Evolutionary conservation across 306 rosid species (phyloP).

Genomic region (Gleditsia sinensis): DNA sequence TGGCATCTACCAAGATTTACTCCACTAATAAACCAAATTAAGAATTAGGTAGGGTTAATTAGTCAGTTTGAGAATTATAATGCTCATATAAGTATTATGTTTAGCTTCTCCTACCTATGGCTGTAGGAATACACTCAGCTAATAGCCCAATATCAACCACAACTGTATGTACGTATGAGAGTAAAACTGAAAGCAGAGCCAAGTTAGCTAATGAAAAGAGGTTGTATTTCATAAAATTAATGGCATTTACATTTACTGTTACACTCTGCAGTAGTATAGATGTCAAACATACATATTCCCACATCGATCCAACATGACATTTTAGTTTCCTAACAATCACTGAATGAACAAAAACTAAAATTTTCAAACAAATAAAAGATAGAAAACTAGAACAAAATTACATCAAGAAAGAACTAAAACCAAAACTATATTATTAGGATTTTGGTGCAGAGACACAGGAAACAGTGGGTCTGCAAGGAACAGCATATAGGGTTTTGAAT

Average conservation of each 20-base stretch:
- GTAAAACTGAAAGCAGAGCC: neutral
- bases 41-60: too few species aligned
- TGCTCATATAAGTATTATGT: too few species aligned
- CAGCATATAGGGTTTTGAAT: conserved; percentile 53
- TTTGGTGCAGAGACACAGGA: conserved; percentile 47
- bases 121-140: too few species aligned
- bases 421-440: too few species aligned
- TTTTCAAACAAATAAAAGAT: conserved; percentile 3
- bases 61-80: too few species aligned
- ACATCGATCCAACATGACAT: conserved; percentile 41
- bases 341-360: conserved; percentile 42
- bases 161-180: too few species aligned
- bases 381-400: neutral
- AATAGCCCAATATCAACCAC: too few species aligned
- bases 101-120: too few species aligned
- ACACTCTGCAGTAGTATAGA: conserved; percentile 49
- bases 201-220: neutral
- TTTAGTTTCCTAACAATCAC: conserved; percentile 47
- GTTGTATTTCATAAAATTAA: neutral
- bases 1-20: too few species aligned
- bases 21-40: too few species aligned
- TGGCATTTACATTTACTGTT: conserved; percentile 53
- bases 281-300: conserved; percentile 42
- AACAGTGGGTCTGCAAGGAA: conserved; percentile 26
- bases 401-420: neutral